Evolutionary conservation across 768 basidiomycete genomes (phyloP).

Genomic region (Mycena rosella): DNA sequence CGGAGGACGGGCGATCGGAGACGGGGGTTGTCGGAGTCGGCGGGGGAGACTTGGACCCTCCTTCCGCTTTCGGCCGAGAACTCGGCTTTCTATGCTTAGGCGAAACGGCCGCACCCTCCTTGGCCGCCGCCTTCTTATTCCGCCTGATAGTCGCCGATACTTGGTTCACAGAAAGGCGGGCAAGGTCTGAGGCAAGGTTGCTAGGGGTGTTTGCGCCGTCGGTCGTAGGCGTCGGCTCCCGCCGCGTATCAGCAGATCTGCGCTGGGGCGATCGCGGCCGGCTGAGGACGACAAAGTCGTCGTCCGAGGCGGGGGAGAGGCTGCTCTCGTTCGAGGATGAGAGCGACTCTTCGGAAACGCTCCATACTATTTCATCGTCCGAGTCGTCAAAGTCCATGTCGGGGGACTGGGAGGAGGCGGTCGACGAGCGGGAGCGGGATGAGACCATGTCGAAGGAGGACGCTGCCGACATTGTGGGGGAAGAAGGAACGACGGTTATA

Average conservation of each 20-base stretch:
- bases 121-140: constrained; percentile 22
- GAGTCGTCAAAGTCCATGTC: constrained; percentile 49
- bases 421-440: constrained; percentile 40
- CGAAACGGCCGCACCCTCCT: not conserved
- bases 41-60: not conserved
- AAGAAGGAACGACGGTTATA: constrained; percentile 38
- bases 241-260: constrained; percentile 11
- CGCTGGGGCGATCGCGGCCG: constrained; percentile 46
- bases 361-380: constrained; percentile 72
- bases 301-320: constrained; percentile 53
- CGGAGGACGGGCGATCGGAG: constrained; percentile 22
- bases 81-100: not conserved
- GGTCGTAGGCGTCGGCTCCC: constrained; percentile 26
- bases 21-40: constrained; percentile 19
- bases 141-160: constrained; percentile 21
- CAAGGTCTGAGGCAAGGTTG: constrained; percentile 28
- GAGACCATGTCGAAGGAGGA: constrained; percentile 50
- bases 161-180: constrained; percentile 28
- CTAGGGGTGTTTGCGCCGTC: constrained; percentile 15
- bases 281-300: constrained; percentile 66
- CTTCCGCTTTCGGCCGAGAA: not conserved
- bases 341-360: constrained; percentile 50
- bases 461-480: constrained; percentile 41
- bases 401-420: constrained; percentile 37
- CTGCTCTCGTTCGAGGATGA: constrained; percentile 46